Conservation (phyloP, 2,329 filamentous ascomycete genomes). For the Bretziella fagacearum region DNA sequence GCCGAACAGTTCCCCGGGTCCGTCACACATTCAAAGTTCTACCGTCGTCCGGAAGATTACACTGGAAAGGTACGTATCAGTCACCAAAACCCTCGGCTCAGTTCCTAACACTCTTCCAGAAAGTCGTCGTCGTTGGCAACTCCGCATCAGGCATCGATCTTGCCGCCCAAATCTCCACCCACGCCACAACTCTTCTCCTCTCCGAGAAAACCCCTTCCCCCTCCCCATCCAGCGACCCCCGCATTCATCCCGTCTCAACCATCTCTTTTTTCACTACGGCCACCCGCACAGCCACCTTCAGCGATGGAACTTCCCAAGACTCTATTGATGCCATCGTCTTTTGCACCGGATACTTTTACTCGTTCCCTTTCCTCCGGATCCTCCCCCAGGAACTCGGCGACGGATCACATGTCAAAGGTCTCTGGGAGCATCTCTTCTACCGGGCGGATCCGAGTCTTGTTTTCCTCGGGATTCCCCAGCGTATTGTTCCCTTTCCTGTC, state of each 20-base stretch:
- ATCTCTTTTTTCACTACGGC: conserved; percentile 30
- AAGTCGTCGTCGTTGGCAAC: conserved; percentile 44
- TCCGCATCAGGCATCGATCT: conserved; percentile 50
- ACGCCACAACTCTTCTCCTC: conserved; percentile 27
- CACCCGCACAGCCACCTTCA: conserved; percentile 32
- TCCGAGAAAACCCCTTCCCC: conserved; percentile 1
- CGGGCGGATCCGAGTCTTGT: conserved; percentile 35
- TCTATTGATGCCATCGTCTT: conserved; percentile 47
- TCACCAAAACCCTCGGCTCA: too few species aligned
- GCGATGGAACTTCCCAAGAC: conserved; percentile 34
- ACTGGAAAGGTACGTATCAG: conserved; percentile 25
- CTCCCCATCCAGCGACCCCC: conserved; percentile 27
- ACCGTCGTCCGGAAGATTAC: conserved; percentile 29
- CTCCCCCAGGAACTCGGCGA: conserved; percentile 33
- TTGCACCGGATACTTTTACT: conserved; percentile 50
- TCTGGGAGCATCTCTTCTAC: conserved; percentile 43
- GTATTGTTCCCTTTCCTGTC: conserved; percentile 46
- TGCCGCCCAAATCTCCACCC: conserved; percentile 32
- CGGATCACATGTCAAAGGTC: conserved; percentile 33
- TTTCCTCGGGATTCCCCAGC: conserved; percentile 38
- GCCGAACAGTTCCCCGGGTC: conserved; percentile 30
- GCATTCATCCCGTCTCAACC: conserved; percentile 30
- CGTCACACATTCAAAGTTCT: conserved; percentile 39
- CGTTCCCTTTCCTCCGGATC: conserved; percentile 40
- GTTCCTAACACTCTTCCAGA: conserved; percentile 23